These are phyloP conservation scores for Pisolithus sp. DNA, from an alignment of 768 basidiomycete species.

Conservation along the genomic window DNA sequence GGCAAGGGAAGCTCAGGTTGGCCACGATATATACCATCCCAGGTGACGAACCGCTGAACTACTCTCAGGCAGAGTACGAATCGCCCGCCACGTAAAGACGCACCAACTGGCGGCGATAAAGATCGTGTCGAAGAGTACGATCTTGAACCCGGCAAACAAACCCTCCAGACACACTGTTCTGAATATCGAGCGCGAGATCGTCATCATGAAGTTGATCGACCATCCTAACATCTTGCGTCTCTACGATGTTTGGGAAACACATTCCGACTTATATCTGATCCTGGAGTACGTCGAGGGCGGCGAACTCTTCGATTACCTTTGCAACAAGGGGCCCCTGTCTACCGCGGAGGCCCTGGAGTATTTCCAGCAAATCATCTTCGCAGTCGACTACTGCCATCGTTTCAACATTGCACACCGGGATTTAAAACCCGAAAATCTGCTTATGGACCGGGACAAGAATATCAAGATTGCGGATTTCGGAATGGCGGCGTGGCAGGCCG, in stretches of 20 bases:
- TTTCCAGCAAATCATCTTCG: constrained; percentile 91
- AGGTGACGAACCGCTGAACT: not conserved
- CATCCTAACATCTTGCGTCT: constrained; percentile 93
- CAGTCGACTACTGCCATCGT: constrained; percentile 88
- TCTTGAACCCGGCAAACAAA: constrained; percentile 59
- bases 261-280: constrained; percentile 80
- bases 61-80: constrained; percentile 73
- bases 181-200: constrained; percentile 88
- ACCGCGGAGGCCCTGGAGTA: constrained; percentile 71
- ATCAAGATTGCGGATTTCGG: constrained; percentile 97
- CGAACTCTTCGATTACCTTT: constrained; percentile 90
- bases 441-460: constrained; percentile 76
- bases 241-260: constrained; percentile 97
- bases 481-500: constrained; percentile 89
- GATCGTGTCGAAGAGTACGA: constrained; percentile 75
- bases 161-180: constrained; percentile 72
- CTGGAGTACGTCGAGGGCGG: constrained; percentile 94
- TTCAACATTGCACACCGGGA: constrained; percentile 94
- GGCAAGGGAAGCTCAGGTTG: constrained; percentile 75
- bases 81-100: constrained; percentile 82
- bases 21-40: constrained; percentile 8
- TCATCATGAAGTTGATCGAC: constrained; percentile 95
- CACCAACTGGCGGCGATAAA: constrained; percentile 91
- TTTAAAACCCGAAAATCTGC: constrained; percentile 89
- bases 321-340: constrained; percentile 66